A percentile compares a stretch with the other conserved stretches of the same genome.
Conservation (phyloP, 768 basidiomycete genomes). For the Saitozyma sp. region DNA sequence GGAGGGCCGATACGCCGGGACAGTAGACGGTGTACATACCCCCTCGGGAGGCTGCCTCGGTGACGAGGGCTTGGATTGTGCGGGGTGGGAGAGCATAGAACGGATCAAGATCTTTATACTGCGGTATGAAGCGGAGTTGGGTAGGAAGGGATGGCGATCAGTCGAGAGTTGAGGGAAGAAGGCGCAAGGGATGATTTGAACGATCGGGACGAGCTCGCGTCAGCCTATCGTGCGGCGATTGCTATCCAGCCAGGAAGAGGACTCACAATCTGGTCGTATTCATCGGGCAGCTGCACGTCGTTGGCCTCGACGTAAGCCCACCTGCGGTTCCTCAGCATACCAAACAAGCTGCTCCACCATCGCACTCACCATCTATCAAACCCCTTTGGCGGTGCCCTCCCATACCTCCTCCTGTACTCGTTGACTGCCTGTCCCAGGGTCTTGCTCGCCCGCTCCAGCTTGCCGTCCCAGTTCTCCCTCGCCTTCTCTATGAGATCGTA, state of each 20-base stretch:
- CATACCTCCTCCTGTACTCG: constrained; percentile 47
- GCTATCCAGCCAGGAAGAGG: background rate
- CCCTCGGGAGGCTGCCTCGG: constrained; percentile 21
- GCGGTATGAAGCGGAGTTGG: background rate
- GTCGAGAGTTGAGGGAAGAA: too few relatives aligned
- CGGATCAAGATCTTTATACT: constrained; percentile 45
- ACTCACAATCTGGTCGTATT: constrained; percentile 52
- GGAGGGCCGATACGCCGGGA: constrained; percentile 16
- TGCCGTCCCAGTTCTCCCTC: constrained; percentile 35
- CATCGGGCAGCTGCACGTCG: constrained; percentile 40
- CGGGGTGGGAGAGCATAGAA: constrained; percentile 38
- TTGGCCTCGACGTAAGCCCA: constrained; percentile 33
- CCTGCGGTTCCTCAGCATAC: constrained; percentile 8
- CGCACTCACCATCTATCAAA: constrained; percentile 56
- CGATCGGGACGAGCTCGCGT: background rate
- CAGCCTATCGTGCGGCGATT: background rate
- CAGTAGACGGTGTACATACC: constrained; percentile 45
- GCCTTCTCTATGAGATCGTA: constrained; percentile 37
- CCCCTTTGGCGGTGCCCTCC: constrained; percentile 39
- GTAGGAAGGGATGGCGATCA: too few relatives aligned
- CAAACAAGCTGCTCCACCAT: background rate
- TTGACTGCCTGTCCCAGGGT: constrained; percentile 41
- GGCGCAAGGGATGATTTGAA: background rate
- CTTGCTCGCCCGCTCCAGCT: constrained; percentile 29
- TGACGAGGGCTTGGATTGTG: constrained; percentile 24